These are phyloP conservation scores for Chlorella sp. DNA, from an alignment of 139 green algal genomes.

Conservation along the genomic window DNA sequence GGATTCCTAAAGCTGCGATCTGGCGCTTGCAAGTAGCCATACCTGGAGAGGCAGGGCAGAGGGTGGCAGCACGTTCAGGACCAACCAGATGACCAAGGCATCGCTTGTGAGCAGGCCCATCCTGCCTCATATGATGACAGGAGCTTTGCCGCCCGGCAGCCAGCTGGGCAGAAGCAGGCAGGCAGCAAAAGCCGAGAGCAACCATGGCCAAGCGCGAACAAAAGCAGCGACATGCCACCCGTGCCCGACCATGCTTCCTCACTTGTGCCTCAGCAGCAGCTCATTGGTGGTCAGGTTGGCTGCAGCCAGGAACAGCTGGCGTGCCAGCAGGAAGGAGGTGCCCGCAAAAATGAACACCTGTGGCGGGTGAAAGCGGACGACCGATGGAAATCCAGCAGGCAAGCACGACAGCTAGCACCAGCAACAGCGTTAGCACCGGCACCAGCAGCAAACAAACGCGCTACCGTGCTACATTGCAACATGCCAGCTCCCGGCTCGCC, in stretches of 20 bases:
- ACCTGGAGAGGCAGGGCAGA: slow-evolving; percentile 26
- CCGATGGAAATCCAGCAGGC: too few species aligned
- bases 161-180: too few species aligned
- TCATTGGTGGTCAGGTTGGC: slow-evolving; percentile 78
- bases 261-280: slow-evolving; percentile 53
- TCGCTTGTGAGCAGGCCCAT: background rate
- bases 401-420: too few species aligned
- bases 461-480: too few species aligned
- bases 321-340: slow-evolving; percentile 38
- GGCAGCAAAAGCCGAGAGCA: too few species aligned
- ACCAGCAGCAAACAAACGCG: too few species aligned
- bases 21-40: slow-evolving; percentile 57
- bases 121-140: too few species aligned
- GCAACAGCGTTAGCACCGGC: too few species aligned
- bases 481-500: too few species aligned
- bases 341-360: background rate
- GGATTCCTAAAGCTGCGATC: slow-evolving; percentile 48
- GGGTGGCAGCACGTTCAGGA: background rate
- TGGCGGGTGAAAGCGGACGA: background rate
- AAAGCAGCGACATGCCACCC: background rate
- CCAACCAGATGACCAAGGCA: background rate
- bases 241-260: background rate
- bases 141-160: too few species aligned
- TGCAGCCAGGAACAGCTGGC: slow-evolving; percentile 48
- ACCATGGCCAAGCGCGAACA: background rate